Conservation (phyloP, 768 basidiomycete species). For the Boletus sp. region DNA sequence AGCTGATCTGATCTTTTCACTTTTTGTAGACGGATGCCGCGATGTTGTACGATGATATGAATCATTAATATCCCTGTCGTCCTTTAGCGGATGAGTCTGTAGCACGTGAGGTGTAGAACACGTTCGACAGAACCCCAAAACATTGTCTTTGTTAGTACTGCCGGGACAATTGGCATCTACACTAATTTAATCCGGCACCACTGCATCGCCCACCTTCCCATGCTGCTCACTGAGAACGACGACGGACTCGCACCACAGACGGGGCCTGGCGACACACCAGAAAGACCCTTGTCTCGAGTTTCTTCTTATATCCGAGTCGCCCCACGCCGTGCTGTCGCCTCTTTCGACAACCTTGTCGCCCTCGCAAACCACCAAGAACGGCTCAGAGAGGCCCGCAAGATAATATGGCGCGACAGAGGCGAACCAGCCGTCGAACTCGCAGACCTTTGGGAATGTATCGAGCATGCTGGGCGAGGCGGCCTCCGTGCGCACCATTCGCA, state of each 20-base stretch:
- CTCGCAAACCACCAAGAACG: conserved; percentile 82
- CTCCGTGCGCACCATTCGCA: conserved; percentile 49
- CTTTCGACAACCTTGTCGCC: conserved; percentile 81
- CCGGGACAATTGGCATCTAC: neutral
- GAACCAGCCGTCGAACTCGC: conserved; percentile 69
- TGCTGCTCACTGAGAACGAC: conserved; percentile 2
- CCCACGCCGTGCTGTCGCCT: conserved; percentile 58
- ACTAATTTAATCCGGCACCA: neutral
- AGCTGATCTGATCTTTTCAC: conserved; percentile 8
- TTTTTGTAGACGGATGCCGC: conserved; percentile 5
- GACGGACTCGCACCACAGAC: neutral
- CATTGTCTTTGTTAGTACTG: neutral
- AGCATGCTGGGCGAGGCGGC: conserved; percentile 69
- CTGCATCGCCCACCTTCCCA: neutral
- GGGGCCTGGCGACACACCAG: neutral
- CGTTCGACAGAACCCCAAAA: neutral
- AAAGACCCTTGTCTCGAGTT: conserved; percentile 13
- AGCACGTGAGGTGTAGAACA: neutral
- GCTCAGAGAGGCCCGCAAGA: conserved; percentile 67
- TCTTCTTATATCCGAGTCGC: conserved; percentile 47
- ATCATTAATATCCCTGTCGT: conserved; percentile 6
- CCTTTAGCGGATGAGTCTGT: neutral
- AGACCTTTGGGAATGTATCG: conserved; percentile 60
- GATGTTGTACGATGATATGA: conserved; percentile 15
- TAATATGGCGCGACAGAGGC: conserved; percentile 79